These are phyloP conservation scores for Coffea humblotiana DNA, from an alignment of 305 asterid genomes.

Conservation along the genomic window DNA sequence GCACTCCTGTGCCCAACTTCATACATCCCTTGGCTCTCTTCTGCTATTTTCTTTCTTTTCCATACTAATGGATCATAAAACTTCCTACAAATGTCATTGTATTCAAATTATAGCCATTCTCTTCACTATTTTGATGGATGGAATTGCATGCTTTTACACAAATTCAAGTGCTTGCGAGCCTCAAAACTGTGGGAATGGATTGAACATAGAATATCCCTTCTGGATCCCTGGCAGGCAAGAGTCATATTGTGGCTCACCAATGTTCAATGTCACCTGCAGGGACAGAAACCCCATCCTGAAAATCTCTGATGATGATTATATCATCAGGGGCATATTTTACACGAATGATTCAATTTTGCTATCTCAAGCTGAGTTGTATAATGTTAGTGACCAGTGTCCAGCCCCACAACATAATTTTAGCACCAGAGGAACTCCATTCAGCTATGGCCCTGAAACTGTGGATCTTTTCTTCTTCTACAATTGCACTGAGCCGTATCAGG, in stretches of 20 bases:
- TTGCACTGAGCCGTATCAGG: slow-evolving; percentile 40
- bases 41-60: slow-evolving; percentile 13
- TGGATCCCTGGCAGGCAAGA: slow-evolving; percentile 51
- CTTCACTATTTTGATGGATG: slow-evolving; percentile 17
- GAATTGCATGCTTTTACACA: slow-evolving; percentile 10
- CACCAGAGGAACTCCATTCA: slow-evolving; percentile 39
- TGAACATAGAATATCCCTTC: slow-evolving; percentile 45
- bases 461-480: slow-evolving; percentile 57
- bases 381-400: slow-evolving; percentile 33
- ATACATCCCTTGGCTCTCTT: not conserved
- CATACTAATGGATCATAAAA: slow-evolving; percentile 18
- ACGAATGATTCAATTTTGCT: slow-evolving; percentile 34
- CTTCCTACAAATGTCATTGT: slow-evolving; percentile 19
- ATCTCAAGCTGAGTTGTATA: slow-evolving; percentile 32
- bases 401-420: slow-evolving; percentile 47
- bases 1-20: not conserved
- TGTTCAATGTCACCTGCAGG: slow-evolving; percentile 40
- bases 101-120: slow-evolving; percentile 22
- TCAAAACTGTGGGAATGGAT: slow-evolving; percentile 41
- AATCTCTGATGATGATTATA: slow-evolving; percentile 39
- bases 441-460: slow-evolving; percentile 45
- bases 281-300: slow-evolving; percentile 30
- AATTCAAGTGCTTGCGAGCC: slow-evolving; percentile 34
- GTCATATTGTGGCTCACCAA: slow-evolving; percentile 43
- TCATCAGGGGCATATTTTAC: slow-evolving; percentile 39